These are phyloP conservation scores for Parasarocladium wereldwijsianum DNA, from an alignment of 2,329 filamentous ascomycete species.

Conservation along the genomic window DNA sequence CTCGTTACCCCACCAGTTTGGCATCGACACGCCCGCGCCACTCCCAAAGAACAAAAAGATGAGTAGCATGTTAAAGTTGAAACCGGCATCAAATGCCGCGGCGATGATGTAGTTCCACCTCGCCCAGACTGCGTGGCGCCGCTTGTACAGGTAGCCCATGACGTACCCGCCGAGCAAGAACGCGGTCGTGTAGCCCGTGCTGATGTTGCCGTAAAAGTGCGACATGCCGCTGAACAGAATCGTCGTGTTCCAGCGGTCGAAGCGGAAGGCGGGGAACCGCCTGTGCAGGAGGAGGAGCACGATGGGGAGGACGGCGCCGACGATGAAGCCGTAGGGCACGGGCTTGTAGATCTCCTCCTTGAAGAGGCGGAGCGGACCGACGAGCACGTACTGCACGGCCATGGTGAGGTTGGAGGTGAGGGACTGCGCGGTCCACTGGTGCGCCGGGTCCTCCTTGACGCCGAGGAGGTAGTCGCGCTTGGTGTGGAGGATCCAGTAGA, in stretches of 20 bases:
- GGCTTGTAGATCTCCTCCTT: constrained; percentile 28
- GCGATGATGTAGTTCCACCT: constrained; percentile 47
- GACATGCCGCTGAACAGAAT: constrained; percentile 44
- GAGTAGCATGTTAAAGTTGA: constrained; percentile 45
- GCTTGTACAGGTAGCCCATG: constrained; percentile 43
- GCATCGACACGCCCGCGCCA: constrained; percentile 41
- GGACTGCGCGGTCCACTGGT: constrained; percentile 46
- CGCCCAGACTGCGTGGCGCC: constrained; percentile 41
- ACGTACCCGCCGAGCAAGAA: constrained; percentile 46
- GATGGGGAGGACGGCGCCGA: constrained; percentile 29
- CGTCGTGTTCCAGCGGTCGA: constrained; percentile 43
- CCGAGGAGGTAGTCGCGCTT: constrained; percentile 42
- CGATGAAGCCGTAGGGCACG: constrained; percentile 37
- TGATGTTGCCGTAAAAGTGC: constrained; percentile 46
- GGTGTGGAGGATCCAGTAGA: constrained; percentile 42
- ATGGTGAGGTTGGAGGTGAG: constrained; percentile 36
- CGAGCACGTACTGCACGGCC: constrained; percentile 44
- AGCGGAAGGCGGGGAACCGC: constrained; percentile 35
- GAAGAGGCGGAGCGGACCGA: constrained; percentile 36
- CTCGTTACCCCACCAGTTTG: constrained; percentile 51
- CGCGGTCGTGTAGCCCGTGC: constrained; percentile 39
- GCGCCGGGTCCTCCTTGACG: constrained; percentile 32
- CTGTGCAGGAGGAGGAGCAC: constrained; percentile 36
- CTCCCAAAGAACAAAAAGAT: constrained; percentile 46
- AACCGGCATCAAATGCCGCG: constrained; percentile 46